Evolutionary conservation across 2,329 filamentous ascomycete species (phyloP).

Genomic region (Neonectria faginata): DNA sequence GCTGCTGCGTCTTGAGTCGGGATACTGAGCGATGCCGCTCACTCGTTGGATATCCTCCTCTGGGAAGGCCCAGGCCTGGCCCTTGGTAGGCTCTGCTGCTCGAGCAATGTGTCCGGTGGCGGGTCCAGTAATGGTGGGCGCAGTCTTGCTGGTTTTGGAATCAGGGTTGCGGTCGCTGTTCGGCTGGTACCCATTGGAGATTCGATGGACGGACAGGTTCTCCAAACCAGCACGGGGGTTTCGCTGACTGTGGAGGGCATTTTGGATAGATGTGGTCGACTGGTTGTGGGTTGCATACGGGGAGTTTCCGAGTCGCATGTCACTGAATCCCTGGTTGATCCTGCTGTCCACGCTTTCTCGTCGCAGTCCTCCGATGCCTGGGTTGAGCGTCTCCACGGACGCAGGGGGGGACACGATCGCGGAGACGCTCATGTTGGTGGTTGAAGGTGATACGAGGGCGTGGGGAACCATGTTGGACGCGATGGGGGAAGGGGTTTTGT

Average conservation of each 20-base stretch:
- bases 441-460: conserved; percentile 65
- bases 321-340: conserved; percentile 77
- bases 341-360: conserved; percentile 85
- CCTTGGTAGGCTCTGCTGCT: conserved; percentile 83
- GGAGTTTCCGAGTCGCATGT: conserved; percentile 73
- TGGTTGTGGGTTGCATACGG: conserved; percentile 83
- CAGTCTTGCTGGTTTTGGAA: conserved; percentile 69
- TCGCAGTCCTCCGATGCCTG: conserved; percentile 62
- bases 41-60: conserved; percentile 73
- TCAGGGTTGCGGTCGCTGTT: conserved; percentile 69
- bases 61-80: conserved; percentile 86
- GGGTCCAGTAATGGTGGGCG: conserved; percentile 80
- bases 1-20: conserved; percentile 79
- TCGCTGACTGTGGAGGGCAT: conserved; percentile 74
- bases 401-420: conserved; percentile 73
- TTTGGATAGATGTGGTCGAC: conserved; percentile 80
- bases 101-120: conserved; percentile 73
- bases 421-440: conserved; percentile 73
- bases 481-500: conserved; percentile 73
- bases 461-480: conserved; percentile 63
- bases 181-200: conserved; percentile 74
- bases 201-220: conserved; percentile 65
- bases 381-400: conserved; percentile 54
- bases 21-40: conserved; percentile 60
- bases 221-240: conserved; percentile 67